phyloP scores from a whole-genome alignment of 2,329 filamentous ascomycete genomes.

The Aspergillus pseudoterreus region DNA sequence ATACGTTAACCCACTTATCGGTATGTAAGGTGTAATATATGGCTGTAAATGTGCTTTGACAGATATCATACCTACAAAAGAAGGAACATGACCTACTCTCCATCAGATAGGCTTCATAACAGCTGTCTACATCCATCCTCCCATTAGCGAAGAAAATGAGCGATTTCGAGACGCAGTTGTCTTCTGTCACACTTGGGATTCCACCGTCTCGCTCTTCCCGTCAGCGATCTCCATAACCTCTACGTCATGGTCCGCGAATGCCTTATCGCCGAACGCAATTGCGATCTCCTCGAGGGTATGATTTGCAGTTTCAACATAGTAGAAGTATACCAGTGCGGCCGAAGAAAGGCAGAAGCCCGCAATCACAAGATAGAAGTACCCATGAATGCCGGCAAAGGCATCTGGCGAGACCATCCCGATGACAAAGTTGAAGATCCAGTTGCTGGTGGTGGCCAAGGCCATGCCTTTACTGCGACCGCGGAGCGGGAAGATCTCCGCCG shows the following conservation, averaged over 20 bases:
- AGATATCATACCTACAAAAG: too few species aligned
- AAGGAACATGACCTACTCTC: too few species aligned
- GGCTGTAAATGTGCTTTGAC: too few species aligned
- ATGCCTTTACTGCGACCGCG: slow-evolving; percentile 39
- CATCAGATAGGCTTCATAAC: too few species aligned
- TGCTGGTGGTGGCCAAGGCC: slow-evolving; percentile 40
- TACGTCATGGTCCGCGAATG: slow-evolving; percentile 27
- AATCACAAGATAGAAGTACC: slow-evolving; percentile 43
- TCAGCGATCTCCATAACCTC: slow-evolving; percentile 6
- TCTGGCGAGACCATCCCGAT: slow-evolving; percentile 40
- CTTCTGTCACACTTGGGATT: too few species aligned
- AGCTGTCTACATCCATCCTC: too few species aligned
- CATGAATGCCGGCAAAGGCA: slow-evolving; percentile 40
- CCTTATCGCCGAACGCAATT: slow-evolving; percentile 39
- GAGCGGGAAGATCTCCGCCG: slow-evolving; percentile 8
- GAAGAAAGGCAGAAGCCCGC: slow-evolving; percentile 41
- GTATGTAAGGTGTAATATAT: too few species aligned
- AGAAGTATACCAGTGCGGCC: slow-evolving; percentile 34
- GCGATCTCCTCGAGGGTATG: slow-evolving; percentile 34
- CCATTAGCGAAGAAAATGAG: too few species aligned
- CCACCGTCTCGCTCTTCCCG: too few species aligned
- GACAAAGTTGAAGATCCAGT: slow-evolving; percentile 54
- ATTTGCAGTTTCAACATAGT: slow-evolving; percentile 41
- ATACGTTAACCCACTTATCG: too few species aligned
- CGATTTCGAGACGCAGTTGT: too few species aligned